Evolutionary conservation across 106 monocot species (phyloP).

Genomic region (Chionographis japonica): DNA sequence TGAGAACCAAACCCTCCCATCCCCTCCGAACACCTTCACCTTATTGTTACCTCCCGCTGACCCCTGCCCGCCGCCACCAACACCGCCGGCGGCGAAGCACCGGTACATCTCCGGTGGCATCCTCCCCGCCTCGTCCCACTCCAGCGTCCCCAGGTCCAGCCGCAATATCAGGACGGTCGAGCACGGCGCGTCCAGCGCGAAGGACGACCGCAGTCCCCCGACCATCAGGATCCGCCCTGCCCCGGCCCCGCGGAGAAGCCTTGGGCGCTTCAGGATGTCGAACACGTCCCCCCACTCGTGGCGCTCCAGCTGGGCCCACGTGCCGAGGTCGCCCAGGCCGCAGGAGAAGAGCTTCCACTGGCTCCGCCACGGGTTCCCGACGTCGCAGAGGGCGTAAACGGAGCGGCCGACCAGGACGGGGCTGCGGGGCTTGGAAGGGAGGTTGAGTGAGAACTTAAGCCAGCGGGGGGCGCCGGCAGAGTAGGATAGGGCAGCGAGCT

Average conservation of each 20-base stretch:
- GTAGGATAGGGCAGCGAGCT: constrained; percentile 82
- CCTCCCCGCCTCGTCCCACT: constrained; percentile 89
- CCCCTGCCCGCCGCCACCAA: constrained; percentile 2
- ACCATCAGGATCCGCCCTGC: constrained; percentile 63
- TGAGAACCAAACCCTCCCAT: constrained; percentile 94
- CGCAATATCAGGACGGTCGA: constrained; percentile 86
- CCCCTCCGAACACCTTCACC: constrained; percentile 95
- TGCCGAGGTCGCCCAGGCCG: constrained; percentile 35
- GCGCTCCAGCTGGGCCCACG: constrained; percentile 67
- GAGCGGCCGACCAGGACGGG: constrained; percentile 46
- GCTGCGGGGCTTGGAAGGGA: constrained; percentile 88
- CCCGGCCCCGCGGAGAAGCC: constrained; percentile 62
- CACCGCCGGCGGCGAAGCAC: constrained; percentile 55
- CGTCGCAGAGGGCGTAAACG: constrained; percentile 69
- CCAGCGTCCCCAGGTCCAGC: constrained; percentile 70
- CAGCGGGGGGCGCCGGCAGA: constrained; percentile 37
- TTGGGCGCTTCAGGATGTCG: constrained; percentile 77
- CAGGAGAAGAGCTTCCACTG: constrained; percentile 97
- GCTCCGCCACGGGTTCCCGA: constrained; percentile 85
- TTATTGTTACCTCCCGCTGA: constrained; percentile 54
- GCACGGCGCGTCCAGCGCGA: constrained; percentile 79
- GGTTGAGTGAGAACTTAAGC: constrained; percentile 76
- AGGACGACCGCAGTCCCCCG: constrained; percentile 76
- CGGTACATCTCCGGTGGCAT: constrained; percentile 89
- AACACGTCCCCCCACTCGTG: constrained; percentile 83